Base-by-base conservation (phyloP, 1,139 yeast genomes). In the Taphrina populina region DNA sequence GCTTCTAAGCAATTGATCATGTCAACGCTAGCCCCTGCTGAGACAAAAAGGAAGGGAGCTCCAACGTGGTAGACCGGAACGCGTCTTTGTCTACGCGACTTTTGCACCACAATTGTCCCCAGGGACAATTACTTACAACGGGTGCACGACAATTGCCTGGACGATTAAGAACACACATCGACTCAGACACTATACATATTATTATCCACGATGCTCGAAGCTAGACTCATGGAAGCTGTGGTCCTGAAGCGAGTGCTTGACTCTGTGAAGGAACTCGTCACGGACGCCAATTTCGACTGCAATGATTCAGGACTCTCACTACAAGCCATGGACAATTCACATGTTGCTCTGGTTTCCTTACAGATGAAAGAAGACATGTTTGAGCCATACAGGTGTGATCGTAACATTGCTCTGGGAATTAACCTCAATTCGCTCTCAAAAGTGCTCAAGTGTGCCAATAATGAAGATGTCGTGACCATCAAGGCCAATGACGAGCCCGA, bases 311-410 rank as follows among this genome's bases (percentile, higher is more conserved):
- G 99, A 62, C 84, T 92, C 66, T 85, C 95, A 17, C 94, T 94
- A 21, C 97, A 92, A 74, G 97, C 98, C 20, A 95, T 92, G 65
- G 99, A 92, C 72, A 95, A 88, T 68, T 88, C 98, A 32, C 88
- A 96, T 76, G 96, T 92, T 61, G 81, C 92, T 63, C 78, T 92
- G 64, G 96, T 92, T 41, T 85, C 96, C 11, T 76, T 92, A 64
- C 80, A 86, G 66, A 84, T 92, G 64, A 95, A 95, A 58, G 81
- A 83, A 64, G 90, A 87, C 62, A 94, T 95, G n/a, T 92, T 92
- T 74, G 77, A 81, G 60, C 92, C 85, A 64, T 92, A 86, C 76
- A 83, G 99, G 77, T 90, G 97, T 71, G 99, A 92, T 73, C 84
- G 95, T 68, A 88, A 87, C 65, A 79, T 90, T 65, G 88, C 96